Evolutionary conservation across 2,329 filamentous ascomycete genomes (phyloP), one percentile per base, ranked within the genome.

Genomic region (Amylocarpus encephaloides): DNA sequence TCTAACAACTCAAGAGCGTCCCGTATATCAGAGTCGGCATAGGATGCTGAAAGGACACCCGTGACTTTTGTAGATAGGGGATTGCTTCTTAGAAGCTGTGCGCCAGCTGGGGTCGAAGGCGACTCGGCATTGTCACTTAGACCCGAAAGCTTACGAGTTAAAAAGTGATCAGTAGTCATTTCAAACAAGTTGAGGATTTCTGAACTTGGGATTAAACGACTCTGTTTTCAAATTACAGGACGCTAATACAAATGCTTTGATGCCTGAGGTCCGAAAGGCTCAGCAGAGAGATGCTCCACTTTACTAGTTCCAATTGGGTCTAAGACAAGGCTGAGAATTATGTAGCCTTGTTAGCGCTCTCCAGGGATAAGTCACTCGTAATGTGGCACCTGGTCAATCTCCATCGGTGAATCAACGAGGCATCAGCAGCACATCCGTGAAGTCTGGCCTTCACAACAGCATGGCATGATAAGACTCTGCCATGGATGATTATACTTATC

Each of bases 21-120:
- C 57, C 89, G 82, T 59, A 97, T 95, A 59, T 96, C 92, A 5
- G 88, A 77, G 68, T 97, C 93, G 6, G 90, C 86, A 70, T 95
- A 96, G 0, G 92, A 95, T 2, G 89, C 85, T 3, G 93, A 95
- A 43, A 97, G 79, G 36, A 97, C 86, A 54, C 80, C 84, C 19
- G 88, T 87, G 59, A 96, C 80, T 64, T 93, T 89, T 53, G 85
- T 85, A 6, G 88, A 83, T 30, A 97, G 73, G 6, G 89, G 85
- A 67, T 81, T 78, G 43, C 67, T 66, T 22, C 66, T 59, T 57
- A 19, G 66, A 54, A 52, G 61, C 59, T 49, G 64, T 58, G 47
- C 62, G 18, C 50, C 58, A 7, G 51, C 43, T 12, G 58, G 51
- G 3, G 60, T 56, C 12, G 45, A 43, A 51, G 41, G 63, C 62